These are phyloP conservation scores for Solanum sitiens DNA, from an alignment of 257 asterid species.

Conservation along the genomic window DNA sequence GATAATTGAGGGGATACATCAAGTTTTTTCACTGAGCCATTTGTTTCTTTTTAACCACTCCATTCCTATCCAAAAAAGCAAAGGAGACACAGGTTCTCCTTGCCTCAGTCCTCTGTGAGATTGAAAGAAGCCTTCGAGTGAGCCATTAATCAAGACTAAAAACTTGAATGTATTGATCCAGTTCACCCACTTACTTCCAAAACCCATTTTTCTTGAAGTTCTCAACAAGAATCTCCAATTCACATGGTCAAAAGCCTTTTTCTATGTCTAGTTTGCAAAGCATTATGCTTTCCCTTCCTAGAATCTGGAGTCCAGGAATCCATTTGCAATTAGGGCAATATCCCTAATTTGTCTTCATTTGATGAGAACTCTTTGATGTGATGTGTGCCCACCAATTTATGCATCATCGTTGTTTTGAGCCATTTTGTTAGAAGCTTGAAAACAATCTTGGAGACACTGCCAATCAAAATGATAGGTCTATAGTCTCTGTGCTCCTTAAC, in stretches of 20 bases:
- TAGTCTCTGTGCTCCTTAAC: background rate
- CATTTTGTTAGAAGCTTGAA: background rate
- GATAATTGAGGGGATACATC: background rate
- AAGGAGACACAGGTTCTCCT: background rate
- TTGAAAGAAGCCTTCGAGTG: background rate
- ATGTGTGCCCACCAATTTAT: background rate
- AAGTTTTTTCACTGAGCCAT: background rate
- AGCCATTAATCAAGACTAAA: background rate
- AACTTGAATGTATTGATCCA: background rate
- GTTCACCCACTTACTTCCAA: background rate
- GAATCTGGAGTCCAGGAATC: background rate
- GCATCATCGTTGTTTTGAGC: background rate
- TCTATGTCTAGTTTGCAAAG: background rate
- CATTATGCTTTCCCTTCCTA: background rate
- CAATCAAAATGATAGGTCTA: background rate
- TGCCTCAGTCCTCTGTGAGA: background rate
- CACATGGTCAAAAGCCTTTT: background rate
- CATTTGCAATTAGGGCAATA: background rate
- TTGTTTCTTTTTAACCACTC: background rate
- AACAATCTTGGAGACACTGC: background rate
- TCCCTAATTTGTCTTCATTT: background rate
- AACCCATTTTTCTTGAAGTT: background rate
- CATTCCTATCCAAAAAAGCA: background rate
- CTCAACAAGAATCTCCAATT: background rate
- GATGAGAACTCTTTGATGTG: background rate